Percentiles rank a stretch among this genome's conserved stretches.
Evolutionary conservation across 169 alveolate species (phyloP).

Genomic region (Plasmodium gonderi): DNA sequence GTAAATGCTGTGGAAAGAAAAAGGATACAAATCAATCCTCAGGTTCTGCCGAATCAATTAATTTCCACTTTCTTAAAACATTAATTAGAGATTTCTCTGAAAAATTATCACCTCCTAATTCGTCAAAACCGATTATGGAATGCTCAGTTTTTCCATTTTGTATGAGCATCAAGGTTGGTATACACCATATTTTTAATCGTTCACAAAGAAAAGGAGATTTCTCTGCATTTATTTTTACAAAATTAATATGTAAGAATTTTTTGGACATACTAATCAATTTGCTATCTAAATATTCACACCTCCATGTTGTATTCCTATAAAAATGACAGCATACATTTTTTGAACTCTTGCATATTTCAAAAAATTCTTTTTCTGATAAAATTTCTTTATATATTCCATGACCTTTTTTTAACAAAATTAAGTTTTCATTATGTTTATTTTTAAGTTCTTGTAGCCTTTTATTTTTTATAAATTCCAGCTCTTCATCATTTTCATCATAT

Average conservation of each 20-base stretch:
- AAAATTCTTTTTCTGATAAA: constrained; percentile 84
- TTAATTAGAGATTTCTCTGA: constrained; percentile 28
- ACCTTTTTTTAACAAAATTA: constrained; percentile 78
- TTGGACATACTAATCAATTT: constrained; percentile 78
- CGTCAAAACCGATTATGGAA: constrained; percentile 84
- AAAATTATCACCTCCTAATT: constrained; percentile 81
- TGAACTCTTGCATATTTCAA: constrained; percentile 81
- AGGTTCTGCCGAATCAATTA: constrained; percentile 4
- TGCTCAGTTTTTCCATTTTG: constrained; percentile 83
- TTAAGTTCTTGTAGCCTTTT: constrained; percentile 81
- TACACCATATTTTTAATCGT: constrained; percentile 85
- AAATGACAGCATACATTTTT: constrained; percentile 82
- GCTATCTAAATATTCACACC: constrained; percentile 81
- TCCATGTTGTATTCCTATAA: constrained; percentile 84
- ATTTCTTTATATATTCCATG: constrained; percentile 82
- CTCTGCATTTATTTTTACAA: constrained; percentile 83
- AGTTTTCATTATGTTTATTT: constrained; percentile 76
- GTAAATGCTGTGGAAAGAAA: neutral
- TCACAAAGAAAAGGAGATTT: constrained; percentile 85
- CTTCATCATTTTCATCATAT: constrained; percentile 80
- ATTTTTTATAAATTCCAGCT: constrained; percentile 78
- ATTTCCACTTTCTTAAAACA: constrained; percentile 60
- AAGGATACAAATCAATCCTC: constrained; percentile 12
- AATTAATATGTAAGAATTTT: constrained; percentile 78
- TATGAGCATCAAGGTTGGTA: constrained; percentile 84